These are phyloP conservation scores for Beauveria sp. DNA, from an alignment of 2,329 filamentous ascomycete species.

Conservation along the genomic window DNA sequence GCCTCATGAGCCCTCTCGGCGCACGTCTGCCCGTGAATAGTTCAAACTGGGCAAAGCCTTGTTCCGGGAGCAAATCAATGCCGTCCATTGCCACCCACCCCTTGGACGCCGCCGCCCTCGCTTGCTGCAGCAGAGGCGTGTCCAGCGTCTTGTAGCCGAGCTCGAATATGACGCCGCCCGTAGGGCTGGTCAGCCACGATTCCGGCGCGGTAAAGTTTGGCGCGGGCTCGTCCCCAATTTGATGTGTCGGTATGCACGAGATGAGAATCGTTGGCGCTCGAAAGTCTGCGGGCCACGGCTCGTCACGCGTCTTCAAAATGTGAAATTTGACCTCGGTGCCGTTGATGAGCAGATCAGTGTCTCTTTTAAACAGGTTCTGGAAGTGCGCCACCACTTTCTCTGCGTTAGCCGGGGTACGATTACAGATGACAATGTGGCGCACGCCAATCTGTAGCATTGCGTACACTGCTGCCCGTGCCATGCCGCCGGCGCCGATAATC, in stretches of 20 bases:
- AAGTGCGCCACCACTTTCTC: constrained; percentile 63
- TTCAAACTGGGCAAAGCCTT: constrained; percentile 77
- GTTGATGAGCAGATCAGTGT: constrained; percentile 35
- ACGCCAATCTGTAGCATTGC: constrained; percentile 72
- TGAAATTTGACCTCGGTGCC: constrained; percentile 41
- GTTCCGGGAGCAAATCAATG: constrained; percentile 67
- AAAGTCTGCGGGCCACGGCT: constrained; percentile 57
- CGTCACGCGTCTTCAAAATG: constrained; percentile 50
- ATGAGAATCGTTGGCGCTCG: constrained; percentile 65
- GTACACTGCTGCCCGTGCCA: constrained; percentile 72
- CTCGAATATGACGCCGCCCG: constrained; percentile 70
- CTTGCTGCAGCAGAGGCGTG: constrained; percentile 63
- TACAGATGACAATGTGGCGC: constrained; percentile 66
- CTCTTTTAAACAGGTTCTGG: constrained; percentile 45
- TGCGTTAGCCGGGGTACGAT: constrained; percentile 61
- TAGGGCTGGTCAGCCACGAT: constrained; percentile 63
- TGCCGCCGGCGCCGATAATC: constrained; percentile 61
- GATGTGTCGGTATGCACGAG: constrained; percentile 67
- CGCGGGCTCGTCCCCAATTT: constrained; percentile 53
- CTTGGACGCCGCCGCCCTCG: constrained; percentile 48
- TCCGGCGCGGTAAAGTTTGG: constrained; percentile 63
- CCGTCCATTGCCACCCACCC: constrained; percentile 73
- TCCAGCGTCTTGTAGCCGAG: constrained; percentile 66
- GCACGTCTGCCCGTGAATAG: constrained; percentile 58
- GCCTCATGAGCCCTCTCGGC: constrained; percentile 58